Percentiles rank a stretch among this genome's conserved stretches.
These are phyloP conservation scores for Kwoniella europaea DNA, from an alignment of 768 basidiomycete genomes.

Conservation along the genomic window DNA sequence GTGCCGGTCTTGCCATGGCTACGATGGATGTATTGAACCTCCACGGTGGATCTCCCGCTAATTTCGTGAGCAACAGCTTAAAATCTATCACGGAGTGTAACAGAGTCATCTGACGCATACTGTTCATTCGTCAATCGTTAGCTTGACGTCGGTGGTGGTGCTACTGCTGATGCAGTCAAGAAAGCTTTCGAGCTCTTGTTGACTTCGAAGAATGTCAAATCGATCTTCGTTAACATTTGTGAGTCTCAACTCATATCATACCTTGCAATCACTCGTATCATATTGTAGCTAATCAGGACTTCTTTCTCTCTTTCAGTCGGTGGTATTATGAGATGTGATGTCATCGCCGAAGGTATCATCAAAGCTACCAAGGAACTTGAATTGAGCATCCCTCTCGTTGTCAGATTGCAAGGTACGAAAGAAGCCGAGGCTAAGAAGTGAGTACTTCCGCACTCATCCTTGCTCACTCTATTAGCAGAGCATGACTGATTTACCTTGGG, in stretches of 20 bases:
- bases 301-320: constrained; percentile 58
- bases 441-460: constrained; percentile 53
- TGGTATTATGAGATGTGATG: constrained; percentile 96
- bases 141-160: constrained; percentile 94
- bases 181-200: constrained; percentile 97
- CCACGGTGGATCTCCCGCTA: constrained; percentile 93
- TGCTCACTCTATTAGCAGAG: neutral
- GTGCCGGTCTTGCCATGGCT: constrained; percentile 98
- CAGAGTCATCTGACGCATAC: neutral
- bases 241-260: constrained; percentile 8
- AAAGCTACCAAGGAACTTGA: constrained; percentile 91
- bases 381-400: constrained; percentile 83
- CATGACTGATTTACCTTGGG: neutral
- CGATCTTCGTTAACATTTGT: constrained; percentile 90
- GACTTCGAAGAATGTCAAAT: constrained; percentile 88
- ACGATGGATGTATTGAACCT: constrained; percentile 99
- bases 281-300: neutral
- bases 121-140: constrained; percentile 7
- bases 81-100: too few relatives aligned
- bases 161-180: constrained; percentile 99
- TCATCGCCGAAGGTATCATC: constrained; percentile 77
- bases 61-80: constrained; percentile 65
- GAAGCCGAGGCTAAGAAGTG: constrained; percentile 94
- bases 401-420: constrained; percentile 95
- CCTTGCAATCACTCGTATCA: too few relatives aligned